Percentiles rank a stretch among this genome's conserved stretches.
These are phyloP conservation scores for Prunus mume DNA, from an alignment of 306 rosid species.

Conservation along the genomic window DNA sequence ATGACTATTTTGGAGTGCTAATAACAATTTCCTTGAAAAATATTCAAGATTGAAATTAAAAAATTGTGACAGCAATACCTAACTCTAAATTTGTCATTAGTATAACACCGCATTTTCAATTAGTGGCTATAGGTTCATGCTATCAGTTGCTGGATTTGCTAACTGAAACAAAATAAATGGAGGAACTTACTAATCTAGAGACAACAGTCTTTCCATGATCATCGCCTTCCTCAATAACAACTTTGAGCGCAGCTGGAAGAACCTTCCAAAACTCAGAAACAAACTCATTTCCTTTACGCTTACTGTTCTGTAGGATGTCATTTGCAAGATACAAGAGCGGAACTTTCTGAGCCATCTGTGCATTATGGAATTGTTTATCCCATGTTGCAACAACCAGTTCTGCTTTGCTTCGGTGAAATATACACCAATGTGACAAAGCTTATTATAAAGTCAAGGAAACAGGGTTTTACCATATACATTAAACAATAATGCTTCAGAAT, in stretches of 20 bases:
- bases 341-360: constrained; percentile 60
- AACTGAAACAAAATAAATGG: neutral
- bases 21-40: too few species aligned
- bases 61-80: too few species aligned
- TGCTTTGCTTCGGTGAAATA: constrained; percentile 84
- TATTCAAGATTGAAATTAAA: neutral
- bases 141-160: neutral
- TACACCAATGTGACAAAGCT: constrained; percentile 99
- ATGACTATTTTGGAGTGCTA: too few species aligned
- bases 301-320: constrained; percentile 95
- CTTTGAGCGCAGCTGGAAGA: constrained; percentile 78
- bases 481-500: neutral
- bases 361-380: constrained; percentile 66
- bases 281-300: constrained; percentile 92
- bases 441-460: constrained; percentile 40
- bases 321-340: constrained; percentile 91
- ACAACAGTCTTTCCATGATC: constrained; percentile 55
- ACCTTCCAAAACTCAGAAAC: constrained; percentile 87
- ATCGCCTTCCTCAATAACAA: constrained; percentile 53
- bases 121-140: neutral
- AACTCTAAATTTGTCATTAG: neutral
- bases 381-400: constrained; percentile 85
- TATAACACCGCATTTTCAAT: neutral
- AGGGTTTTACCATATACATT: constrained; percentile 4
- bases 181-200: constrained; percentile 65